These are phyloP conservation scores for Ascochyta viciae-villosae DNA, from an alignment of 2,329 filamentous ascomycete species.

Conservation along the genomic window DNA sequence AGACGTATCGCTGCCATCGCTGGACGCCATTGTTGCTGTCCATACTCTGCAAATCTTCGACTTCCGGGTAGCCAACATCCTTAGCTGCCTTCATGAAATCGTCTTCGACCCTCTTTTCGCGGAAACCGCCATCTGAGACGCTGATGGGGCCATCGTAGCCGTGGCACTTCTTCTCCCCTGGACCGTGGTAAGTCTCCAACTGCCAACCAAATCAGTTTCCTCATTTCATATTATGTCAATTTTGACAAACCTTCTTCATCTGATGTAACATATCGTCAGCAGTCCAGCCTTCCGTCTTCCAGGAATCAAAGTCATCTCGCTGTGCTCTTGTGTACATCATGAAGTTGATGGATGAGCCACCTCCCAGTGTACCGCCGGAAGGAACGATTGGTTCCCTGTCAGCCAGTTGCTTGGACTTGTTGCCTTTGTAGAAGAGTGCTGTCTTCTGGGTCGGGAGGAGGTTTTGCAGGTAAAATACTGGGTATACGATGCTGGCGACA, in stretches of 20 bases:
- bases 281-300: conserved; percentile 61
- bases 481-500: conserved; percentile 59
- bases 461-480: conserved; percentile 59
- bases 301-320: conserved; percentile 59
- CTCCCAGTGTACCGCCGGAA: conserved; percentile 64
- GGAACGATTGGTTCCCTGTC: conserved; percentile 55
- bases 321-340: conserved; percentile 56
- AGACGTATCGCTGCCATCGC: conserved; percentile 59
- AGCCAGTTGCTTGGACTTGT: conserved; percentile 55
- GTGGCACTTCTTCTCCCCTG: conserved; percentile 55
- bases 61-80: conserved; percentile 59
- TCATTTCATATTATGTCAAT: background rate
- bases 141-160: conserved; percentile 64
- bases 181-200: conserved; percentile 64
- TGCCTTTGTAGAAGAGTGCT: conserved; percentile 61
- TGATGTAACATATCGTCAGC: conserved; percentile 61
- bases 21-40: conserved; percentile 52
- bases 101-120: conserved; percentile 51
- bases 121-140: conserved; percentile 60
- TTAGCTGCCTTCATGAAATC: conserved; percentile 60
- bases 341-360: conserved; percentile 57
- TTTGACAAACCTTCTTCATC: conserved; percentile 57
- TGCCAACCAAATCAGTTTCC: conserved; percentile 21
- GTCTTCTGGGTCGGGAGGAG: conserved; percentile 58
- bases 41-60: conserved; percentile 63